Percentiles rank a stretch among this genome's conserved stretches.
These are phyloP conservation scores for Hyaloscypha hepaticicola DNA, from an alignment of 495 filamentous ascomycete species.

Conservation along the genomic window DNA sequence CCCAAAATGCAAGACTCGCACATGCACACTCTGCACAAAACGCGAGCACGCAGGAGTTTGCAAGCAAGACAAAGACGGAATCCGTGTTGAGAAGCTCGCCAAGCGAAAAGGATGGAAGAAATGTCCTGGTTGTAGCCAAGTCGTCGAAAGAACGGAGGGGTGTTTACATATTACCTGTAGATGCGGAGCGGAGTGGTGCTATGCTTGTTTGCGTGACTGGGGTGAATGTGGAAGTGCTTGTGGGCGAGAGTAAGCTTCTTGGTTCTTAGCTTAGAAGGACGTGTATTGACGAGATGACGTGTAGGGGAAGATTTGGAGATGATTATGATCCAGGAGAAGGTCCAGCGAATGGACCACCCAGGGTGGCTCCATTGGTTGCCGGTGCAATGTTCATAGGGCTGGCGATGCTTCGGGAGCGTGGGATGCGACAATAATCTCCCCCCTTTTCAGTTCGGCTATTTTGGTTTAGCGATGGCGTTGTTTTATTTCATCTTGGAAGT, in stretches of 20 bases:
- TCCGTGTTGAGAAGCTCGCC: conserved; percentile 23
- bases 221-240: conserved; percentile 9
- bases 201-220: conserved; percentile 39
- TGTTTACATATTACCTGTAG: conserved; percentile 55
- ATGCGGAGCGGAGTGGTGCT: conserved; percentile 52
- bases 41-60: conserved; percentile 18
- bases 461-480: background rate
- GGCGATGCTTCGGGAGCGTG: background rate
- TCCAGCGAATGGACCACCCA: background rate
- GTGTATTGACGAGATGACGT: background rate
- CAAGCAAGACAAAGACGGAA: conserved; percentile 28
- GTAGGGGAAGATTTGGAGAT: background rate
- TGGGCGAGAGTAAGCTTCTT: conserved; percentile 7
- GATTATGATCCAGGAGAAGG: background rate
- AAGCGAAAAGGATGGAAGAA: conserved; percentile 35
- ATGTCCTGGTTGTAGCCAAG: conserved; percentile 39
- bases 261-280: background rate
- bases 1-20: conserved; percentile 9
- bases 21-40: conserved; percentile 8
- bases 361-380: background rate
- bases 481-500: background rate
- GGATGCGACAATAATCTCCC: background rate
- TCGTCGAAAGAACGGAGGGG: conserved; percentile 48
- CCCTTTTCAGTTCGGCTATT: background rate
- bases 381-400: background rate